phyloP scores from a whole-genome alignment of 805 yeast genomes.

The Pichia paraexigua region DNA sequence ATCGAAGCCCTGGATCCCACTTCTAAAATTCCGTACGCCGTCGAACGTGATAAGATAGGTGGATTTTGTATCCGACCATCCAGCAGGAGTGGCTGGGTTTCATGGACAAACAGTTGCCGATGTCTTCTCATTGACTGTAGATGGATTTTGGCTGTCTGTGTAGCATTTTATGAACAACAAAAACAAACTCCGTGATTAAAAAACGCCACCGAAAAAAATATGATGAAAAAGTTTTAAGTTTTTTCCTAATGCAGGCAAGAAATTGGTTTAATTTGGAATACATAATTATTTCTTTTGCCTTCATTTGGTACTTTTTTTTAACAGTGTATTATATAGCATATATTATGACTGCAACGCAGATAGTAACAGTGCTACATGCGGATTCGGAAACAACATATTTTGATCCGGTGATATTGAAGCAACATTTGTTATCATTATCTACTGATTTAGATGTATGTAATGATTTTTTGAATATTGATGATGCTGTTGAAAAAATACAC shows the following conservation, averaged over 20 bases:
- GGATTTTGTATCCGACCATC: constrained; percentile 67
- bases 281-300: not conserved
- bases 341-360: not conserved
- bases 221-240: not conserved
- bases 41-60: constrained; percentile 66
- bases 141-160: constrained; percentile 76
- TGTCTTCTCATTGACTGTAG: constrained; percentile 70
- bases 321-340: not conserved
- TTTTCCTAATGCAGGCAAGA: not conserved
- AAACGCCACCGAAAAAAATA: not conserved
- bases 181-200: constrained; percentile 1
- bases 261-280: not conserved
- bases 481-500: constrained; percentile 39
- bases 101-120: constrained; percentile 89
- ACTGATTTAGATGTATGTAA: constrained; percentile 32
- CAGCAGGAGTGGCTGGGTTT: constrained; percentile 53
- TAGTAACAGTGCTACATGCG: not conserved
- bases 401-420: constrained; percentile 7
- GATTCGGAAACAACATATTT: constrained; percentile 1
- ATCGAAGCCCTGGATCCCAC: constrained; percentile 40
- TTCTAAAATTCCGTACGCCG: constrained; percentile 66
- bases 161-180: constrained; percentile 25
- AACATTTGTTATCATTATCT: constrained; percentile 8
- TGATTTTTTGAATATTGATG: constrained; percentile 36
- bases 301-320: not conserved